Evolutionary conservation across 495 filamentous ascomycete genomes (phyloP).

Genomic region (Lineolata rhizophorae): DNA sequence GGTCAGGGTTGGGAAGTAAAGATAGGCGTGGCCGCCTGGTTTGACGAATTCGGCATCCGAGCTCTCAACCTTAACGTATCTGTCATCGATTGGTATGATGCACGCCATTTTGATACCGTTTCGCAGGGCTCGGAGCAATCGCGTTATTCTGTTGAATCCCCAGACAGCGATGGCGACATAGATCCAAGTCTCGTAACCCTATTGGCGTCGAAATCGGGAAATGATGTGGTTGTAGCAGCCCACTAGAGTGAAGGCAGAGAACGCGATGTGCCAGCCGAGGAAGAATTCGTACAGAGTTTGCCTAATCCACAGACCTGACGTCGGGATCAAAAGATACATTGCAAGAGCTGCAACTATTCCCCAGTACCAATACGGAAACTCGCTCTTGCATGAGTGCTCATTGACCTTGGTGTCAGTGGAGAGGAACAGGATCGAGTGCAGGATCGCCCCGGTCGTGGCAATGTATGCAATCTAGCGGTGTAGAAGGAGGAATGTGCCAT

Average conservation of each 20-base stretch:
- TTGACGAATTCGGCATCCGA: slow-evolving; percentile 15
- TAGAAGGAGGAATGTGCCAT: slow-evolving; percentile 22
- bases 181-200: slow-evolving; percentile 25
- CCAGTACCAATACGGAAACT: slow-evolving; percentile 20
- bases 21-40: slow-evolving; percentile 17
- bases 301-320: slow-evolving; percentile 13
- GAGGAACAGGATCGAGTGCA: slow-evolving; percentile 17
- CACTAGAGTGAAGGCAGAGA: slow-evolving; percentile 18
- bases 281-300: slow-evolving; percentile 21
- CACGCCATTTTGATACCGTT: slow-evolving; percentile 13
- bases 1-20: slow-evolving; percentile 23
- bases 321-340: slow-evolving; percentile 5
- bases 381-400: slow-evolving; percentile 6
- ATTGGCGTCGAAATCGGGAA: slow-evolving; percentile 6
- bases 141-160: slow-evolving; percentile 21
- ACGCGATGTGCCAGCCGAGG: slow-evolving; percentile 18
- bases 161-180: slow-evolving; percentile 21
- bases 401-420: slow-evolving; percentile 9
- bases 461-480: slow-evolving; percentile 28
- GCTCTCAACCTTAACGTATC: slow-evolving; percentile 16
- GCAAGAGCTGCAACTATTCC: slow-evolving; percentile 19
- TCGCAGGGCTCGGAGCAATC: slow-evolving; percentile 12
- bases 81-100: slow-evolving; percentile 15
- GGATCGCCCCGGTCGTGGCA: slow-evolving; percentile 16
- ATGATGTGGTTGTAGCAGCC: slow-evolving; percentile 23